These are phyloP conservation scores for Cytospora piceicola DNA, from an alignment of 2,329 filamentous ascomycete species.

Conservation along the genomic window DNA sequence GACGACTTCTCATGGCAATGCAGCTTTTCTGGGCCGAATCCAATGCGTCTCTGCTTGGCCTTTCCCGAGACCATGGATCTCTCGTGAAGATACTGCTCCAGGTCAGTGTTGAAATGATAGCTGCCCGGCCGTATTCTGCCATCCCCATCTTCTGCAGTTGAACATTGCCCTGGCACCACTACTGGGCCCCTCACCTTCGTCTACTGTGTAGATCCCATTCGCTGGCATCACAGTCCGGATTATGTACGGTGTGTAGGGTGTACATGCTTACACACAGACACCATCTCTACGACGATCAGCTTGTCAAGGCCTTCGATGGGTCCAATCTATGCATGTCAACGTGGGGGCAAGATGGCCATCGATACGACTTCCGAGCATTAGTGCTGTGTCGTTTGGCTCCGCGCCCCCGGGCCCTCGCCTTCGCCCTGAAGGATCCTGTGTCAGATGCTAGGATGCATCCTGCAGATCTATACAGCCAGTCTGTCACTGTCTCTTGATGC, in stretches of 20 bases:
- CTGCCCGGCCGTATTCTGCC: constrained; percentile 1
- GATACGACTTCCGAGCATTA: constrained; percentile 17
- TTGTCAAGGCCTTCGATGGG: constrained; percentile 27
- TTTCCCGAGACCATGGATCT: background rate
- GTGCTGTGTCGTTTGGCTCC: constrained; percentile 20
- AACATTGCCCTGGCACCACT: constrained; percentile 10
- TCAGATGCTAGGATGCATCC: background rate
- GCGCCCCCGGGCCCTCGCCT: constrained; percentile 18
- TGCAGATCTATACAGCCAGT: constrained; percentile 8
- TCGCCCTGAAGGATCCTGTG: constrained; percentile 12
- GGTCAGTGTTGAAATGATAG: constrained; percentile 12
- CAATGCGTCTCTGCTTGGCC: background rate
- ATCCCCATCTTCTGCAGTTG: background rate
- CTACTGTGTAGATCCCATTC: constrained; percentile 16
- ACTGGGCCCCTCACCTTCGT: constrained; percentile 11
- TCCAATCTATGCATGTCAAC: constrained; percentile 27
- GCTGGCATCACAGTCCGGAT: constrained; percentile 14
- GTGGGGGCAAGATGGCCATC: constrained; percentile 26
- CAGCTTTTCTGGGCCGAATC: background rate
- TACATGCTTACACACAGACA: constrained; percentile 15
- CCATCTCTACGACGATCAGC: constrained; percentile 19
- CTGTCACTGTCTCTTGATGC: background rate
- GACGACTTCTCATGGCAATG: constrained; percentile 4
- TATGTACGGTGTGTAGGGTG: constrained; percentile 2
- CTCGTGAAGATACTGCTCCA: background rate